Base-by-base conservation (phyloP, 2,329 filamentous ascomycete genomes). In the Magnaporthiopsis rhizophila region DNA sequence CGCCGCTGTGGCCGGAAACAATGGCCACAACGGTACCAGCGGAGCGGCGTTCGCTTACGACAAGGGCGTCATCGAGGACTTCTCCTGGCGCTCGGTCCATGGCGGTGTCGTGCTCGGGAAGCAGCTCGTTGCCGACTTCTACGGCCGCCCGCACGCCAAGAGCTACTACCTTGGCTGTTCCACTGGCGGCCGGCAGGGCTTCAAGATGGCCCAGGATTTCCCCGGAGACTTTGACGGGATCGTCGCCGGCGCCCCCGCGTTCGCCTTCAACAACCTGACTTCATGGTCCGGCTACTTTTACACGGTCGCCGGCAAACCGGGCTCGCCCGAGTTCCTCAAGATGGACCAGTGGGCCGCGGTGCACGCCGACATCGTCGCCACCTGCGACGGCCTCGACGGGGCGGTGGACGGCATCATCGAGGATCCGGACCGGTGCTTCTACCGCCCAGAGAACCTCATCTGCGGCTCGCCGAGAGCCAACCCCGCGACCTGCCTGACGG, bases 141-240 rank as follows among this genome's bases (percentile, higher is more conserved):
- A 86, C 67, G 71, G 73, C 7, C 62, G 67, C n/a, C 65, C 71
- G 3, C 74, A 74, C 59, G 69, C 74, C 4, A 80, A 81, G 70
- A 81, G 78, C 8, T 86, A 86, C 72, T 86, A 81, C 70, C 76
- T 78, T 36, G 85, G 84, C 28, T 86, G 83, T 71, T 85, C 82
- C 0, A 86, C 83, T 0, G 85, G 85, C 24, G 84, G 84, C 0
- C 75, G 84, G 0, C 83, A 86, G 72, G 84, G 84, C 3, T 72
- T 85, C 12, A 83, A 81, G 66, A 79, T 82, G 65, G 75, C 80
- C 3, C 80, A 86, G 68, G 72, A 77, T 13, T 84, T 77, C 62
- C 83, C 84, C 0, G 77, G 79, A 8, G 82, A 83, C 67, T 86
- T 86, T 64, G 83, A 86, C 67, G 84, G 84, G 26, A 76, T 83